Evolutionary conservation across 139 green algal species (phyloP).

Genomic region (Prasinococcaceae sp.): DNA sequence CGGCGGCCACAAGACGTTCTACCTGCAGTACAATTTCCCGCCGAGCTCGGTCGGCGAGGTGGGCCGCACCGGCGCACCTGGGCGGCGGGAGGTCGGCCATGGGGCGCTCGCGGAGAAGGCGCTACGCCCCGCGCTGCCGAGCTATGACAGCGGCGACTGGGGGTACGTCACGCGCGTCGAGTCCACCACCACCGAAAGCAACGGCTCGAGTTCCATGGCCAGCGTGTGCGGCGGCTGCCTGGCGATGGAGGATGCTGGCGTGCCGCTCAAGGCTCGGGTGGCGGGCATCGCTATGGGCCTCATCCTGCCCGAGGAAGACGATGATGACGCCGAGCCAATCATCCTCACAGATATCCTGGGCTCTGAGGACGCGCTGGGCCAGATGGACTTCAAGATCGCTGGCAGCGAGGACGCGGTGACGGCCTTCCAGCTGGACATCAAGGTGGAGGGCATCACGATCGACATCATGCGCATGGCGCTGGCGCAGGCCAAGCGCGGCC

Average conservation of each 20-base stretch:
- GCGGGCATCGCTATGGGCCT: slow-evolving; percentile 96
- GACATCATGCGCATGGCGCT: slow-evolving; percentile 78
- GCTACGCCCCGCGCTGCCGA: slow-evolving; percentile 59
- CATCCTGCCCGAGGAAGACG: slow-evolving; percentile 43
- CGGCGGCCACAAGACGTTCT: slow-evolving; percentile 57
- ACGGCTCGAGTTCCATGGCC: slow-evolving; percentile 85
- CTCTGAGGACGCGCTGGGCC: slow-evolving; percentile 81
- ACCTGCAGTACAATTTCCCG: slow-evolving; percentile 97
- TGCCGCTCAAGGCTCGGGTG: slow-evolving; percentile 68
- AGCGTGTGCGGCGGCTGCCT: slow-evolving; percentile 89
- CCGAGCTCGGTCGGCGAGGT: slow-evolving; percentile 81
- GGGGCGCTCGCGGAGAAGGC: slow-evolving; percentile 73
- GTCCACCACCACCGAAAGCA: slow-evolving; percentile 90
- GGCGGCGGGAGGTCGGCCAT: slow-evolving; percentile 78
- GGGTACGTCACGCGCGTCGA: slow-evolving; percentile 81
- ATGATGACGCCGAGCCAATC: slow-evolving; percentile 31
- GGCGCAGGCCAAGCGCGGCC: slow-evolving; percentile 29
- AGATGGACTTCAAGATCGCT: slow-evolving; percentile 99
- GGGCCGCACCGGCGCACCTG: slow-evolving; percentile 43
- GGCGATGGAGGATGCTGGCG: slow-evolving; percentile 82
- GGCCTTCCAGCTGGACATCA: slow-evolving; percentile 84
- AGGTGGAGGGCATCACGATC: slow-evolving; percentile 80
- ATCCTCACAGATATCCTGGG: slow-evolving; percentile 93
- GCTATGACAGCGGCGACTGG: slow-evolving; percentile 42
- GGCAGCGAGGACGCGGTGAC: slow-evolving; percentile 49